phyloP scores from a whole-genome alignment of 2,329 filamentous ascomycete species.

The Aureobasidium sp. region DNA sequence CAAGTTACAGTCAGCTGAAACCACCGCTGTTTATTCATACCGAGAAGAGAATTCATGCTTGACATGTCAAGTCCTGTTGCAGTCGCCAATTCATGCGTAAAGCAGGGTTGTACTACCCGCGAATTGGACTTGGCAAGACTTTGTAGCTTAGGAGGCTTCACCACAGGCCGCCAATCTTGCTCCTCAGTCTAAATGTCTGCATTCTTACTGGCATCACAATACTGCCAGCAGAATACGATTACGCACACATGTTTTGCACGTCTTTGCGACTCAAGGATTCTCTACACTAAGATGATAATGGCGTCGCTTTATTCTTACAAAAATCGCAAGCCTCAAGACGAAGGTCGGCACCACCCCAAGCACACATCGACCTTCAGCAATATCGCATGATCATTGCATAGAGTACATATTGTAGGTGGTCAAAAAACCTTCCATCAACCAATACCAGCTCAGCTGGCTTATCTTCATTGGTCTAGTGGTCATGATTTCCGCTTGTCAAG shows the following conservation, averaged over 20 bases:
- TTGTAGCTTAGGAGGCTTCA: not conserved
- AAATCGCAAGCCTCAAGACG: not conserved
- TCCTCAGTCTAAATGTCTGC: not conserved
- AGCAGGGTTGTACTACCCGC: not conserved
- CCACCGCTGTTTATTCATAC: not conserved
- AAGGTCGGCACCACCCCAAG: not conserved
- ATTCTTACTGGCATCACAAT: too few species aligned
- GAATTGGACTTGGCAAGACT: not conserved
- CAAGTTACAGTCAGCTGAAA: too few species aligned
- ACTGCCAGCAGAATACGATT: too few species aligned
- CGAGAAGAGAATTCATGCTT: not conserved
- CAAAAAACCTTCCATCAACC: not conserved
- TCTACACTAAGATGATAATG: too few species aligned
- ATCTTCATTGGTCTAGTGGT: slow-evolving; percentile 16
- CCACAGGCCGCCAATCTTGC: not conserved
- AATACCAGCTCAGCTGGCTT: slow-evolving; percentile 12
- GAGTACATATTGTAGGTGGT: too few species aligned
- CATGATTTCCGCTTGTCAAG: slow-evolving; percentile 17
- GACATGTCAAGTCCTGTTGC: not conserved
- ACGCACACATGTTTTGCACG: too few species aligned
- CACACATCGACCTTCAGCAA: not conserved
- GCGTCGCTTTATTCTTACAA: not conserved
- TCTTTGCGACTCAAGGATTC: too few species aligned
- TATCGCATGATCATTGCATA: too few species aligned
- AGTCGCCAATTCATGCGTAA: rapidly evolving